These are phyloP conservation scores for Aspergillus sp. DNA, from an alignment of 2,329 filamentous ascomycete species.

Conservation along the genomic window DNA sequence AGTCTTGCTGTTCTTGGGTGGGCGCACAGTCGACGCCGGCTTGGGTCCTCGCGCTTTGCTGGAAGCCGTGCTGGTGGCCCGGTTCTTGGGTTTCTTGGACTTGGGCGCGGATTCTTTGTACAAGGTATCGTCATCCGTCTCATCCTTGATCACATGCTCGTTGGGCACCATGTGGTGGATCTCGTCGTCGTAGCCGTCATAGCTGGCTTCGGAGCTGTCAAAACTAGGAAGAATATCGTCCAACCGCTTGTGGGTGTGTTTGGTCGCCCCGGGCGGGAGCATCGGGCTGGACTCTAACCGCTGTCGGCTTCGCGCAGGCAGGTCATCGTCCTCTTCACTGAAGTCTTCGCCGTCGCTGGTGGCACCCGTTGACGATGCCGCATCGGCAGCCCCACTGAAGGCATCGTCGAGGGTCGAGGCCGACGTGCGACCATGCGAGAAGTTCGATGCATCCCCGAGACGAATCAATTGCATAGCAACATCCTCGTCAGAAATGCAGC, in stretches of 20 bases:
- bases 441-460: conserved; percentile 88
- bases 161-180: conserved; percentile 55
- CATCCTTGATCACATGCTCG: conserved; percentile 54
- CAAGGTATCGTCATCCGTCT: conserved; percentile 46
- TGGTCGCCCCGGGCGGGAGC: conserved; percentile 45
- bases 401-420: conserved; percentile 92
- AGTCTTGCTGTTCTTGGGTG: conserved; percentile 36
- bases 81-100: conserved; percentile 54
- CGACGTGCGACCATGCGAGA: conserved; percentile 88
- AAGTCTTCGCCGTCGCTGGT: conserved; percentile 71
- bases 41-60: conserved; percentile 31
- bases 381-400: conserved; percentile 85
- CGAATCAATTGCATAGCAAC: conserved; percentile 97
- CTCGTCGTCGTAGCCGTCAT: conserved; percentile 57
- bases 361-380: conserved; percentile 78
- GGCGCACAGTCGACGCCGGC: conserved; percentile 21
- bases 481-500: conserved; percentile 96
- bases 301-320: conserved; percentile 44
- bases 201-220: conserved; percentile 61
- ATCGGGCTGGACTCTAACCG: conserved; percentile 41
- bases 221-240: conserved; percentile 56
- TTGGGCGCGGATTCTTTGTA: conserved; percentile 42
- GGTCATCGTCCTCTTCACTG: conserved; percentile 62
- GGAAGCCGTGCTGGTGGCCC: conserved; percentile 34
- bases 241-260: conserved; percentile 48